These are phyloP conservation scores for Rossbeevera mucosa DNA, from an alignment of 768 basidiomycete species.

Conservation along the genomic window DNA sequence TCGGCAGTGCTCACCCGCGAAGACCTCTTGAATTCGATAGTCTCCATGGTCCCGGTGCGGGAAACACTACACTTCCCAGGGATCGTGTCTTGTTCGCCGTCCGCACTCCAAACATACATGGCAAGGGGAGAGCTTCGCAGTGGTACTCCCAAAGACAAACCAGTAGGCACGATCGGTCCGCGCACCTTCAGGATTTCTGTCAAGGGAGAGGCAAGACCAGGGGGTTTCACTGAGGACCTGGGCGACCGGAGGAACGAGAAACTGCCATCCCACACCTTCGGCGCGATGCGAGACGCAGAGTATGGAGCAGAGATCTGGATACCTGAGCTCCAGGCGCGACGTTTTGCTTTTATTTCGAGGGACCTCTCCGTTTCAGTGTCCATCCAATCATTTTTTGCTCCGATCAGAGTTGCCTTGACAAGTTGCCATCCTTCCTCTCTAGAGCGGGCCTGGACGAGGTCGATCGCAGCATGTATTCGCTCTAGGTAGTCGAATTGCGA, in stretches of 20 bases:
- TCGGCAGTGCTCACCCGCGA: conserved; percentile 18
- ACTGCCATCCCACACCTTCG: conserved; percentile 19
- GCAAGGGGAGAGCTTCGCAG: conserved; percentile 49
- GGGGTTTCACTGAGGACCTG: conserved; percentile 8
- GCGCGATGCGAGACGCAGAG: not conserved
- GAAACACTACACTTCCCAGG: conserved; percentile 18
- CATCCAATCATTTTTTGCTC: conserved; percentile 24
- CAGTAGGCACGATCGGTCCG: conserved; percentile 28
- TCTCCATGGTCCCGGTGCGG: conserved; percentile 10
- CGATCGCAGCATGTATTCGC: conserved; percentile 39
- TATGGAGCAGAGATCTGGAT: conserved; percentile 37
- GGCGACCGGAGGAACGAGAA: not conserved
- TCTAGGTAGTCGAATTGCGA: conserved; percentile 24
- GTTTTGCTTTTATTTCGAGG: conserved; percentile 54
- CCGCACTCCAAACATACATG: conserved; percentile 34
- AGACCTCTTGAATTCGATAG: conserved; percentile 11
- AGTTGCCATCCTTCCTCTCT: conserved; percentile 36
- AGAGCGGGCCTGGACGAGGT: conserved; percentile 41
- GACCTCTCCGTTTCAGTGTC: conserved; percentile 29
- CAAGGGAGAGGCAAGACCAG: conserved; percentile 17
- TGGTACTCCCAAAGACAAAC: conserved; percentile 48
- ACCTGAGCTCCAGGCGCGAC: conserved; percentile 64
- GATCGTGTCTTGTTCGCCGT: conserved; percentile 31
- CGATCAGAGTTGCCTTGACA: conserved; percentile 29
- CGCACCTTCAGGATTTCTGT: conserved; percentile 1